phyloP scores from a whole-genome alignment of 2,329 filamentous ascomycete genomes.

The Ascochyta rabiei region DNA sequence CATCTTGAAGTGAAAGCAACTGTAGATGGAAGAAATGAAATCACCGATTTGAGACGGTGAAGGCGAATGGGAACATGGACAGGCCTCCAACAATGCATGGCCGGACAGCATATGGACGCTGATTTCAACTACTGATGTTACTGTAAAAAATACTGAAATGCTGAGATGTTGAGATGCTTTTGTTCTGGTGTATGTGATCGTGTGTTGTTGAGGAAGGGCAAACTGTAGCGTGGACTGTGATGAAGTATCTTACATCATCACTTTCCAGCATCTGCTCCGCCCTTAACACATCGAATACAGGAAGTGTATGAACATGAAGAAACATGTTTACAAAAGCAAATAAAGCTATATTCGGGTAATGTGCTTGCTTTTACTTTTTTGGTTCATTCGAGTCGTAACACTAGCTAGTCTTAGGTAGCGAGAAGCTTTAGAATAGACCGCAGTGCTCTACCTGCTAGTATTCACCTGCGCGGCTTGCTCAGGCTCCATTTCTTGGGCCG shows the following conservation, averaged over 20 bases:
- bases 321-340: too few relatives aligned
- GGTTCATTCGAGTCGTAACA: neutral
- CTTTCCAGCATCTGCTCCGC: neutral
- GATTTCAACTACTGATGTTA: too few relatives aligned
- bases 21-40: neutral
- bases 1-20: neutral
- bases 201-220: neutral
- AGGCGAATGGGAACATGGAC: neutral
- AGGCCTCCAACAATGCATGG: too few relatives aligned
- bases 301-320: too few relatives aligned
- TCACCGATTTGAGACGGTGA: neutral
- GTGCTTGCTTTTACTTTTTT: neutral
- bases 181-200: too few relatives aligned
- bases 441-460: neutral
- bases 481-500: conserved; percentile 47
- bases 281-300: neutral
- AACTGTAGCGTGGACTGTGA: neutral
- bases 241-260: neutral
- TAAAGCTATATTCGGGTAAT: too few relatives aligned
- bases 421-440: neutral
- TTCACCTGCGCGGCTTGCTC: conserved; percentile 13
- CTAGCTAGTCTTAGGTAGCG: neutral
- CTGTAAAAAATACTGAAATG: too few relatives aligned
- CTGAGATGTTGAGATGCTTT: too few relatives aligned
- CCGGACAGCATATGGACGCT: too few relatives aligned